Conservation (phyloP, 495 filamentous ascomycete genomes). For the Penicillium diatomitis region DNA sequence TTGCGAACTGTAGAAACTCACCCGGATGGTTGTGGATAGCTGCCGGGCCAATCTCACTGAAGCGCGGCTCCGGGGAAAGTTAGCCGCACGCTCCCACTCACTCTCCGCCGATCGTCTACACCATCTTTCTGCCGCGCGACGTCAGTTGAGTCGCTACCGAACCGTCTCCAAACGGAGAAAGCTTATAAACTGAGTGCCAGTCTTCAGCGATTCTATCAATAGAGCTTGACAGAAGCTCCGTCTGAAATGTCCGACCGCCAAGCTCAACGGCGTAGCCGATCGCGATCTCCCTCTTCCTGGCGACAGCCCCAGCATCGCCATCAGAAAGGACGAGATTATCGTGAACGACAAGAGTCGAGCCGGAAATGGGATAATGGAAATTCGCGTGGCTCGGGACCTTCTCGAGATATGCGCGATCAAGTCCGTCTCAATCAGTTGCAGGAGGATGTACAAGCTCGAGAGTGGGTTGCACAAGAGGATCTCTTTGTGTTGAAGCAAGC, state of each 20-base stretch:
- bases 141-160: background rate
- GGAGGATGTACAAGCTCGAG: constrained; percentile 67
- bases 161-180: background rate
- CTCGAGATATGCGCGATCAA: constrained; percentile 38
- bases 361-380: constrained; percentile 14
- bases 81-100: constrained; percentile 19
- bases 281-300: constrained; percentile 35
- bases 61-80: constrained; percentile 4
- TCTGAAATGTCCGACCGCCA: constrained; percentile 23
- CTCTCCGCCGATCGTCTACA: constrained; percentile 19
- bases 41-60: constrained; percentile 5
- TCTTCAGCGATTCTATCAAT: background rate
- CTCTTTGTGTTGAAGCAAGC: constrained; percentile 93
- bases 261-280: constrained; percentile 29
- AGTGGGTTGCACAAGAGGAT: constrained; percentile 92
- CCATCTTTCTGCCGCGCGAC: constrained; percentile 12
- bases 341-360: constrained; percentile 16
- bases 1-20: background rate
- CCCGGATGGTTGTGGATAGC: constrained; percentile 3
- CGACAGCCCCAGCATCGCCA: constrained; percentile 31
- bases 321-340: constrained; percentile 25
- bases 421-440: constrained; percentile 50
- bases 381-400: constrained; percentile 13
- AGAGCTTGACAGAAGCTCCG: constrained; percentile 17
- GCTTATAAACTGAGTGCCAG: background rate